phyloP scores from a whole-genome alignment of 257 asterid genomes.

The Nicotiana obtusifolia region DNA sequence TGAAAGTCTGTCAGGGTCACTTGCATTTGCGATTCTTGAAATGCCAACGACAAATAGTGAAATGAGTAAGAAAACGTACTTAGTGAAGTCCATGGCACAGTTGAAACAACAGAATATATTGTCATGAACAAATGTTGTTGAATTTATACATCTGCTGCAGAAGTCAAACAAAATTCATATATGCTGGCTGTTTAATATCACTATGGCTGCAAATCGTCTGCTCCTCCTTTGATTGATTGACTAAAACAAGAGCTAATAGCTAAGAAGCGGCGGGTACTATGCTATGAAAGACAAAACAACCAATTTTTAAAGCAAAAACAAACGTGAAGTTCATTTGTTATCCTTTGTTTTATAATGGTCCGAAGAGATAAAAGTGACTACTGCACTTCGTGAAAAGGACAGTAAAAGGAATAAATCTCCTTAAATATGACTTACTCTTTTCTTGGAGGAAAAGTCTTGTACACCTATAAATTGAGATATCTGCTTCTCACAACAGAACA shows the following conservation, averaged over 20 bases:
- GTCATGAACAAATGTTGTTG: background rate
- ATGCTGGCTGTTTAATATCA: no score
- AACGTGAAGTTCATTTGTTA: background rate
- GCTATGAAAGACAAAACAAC: background rate
- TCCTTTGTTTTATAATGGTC: background rate
- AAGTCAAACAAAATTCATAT: no score
- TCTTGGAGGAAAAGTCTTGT: no score
- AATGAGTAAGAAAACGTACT: background rate
- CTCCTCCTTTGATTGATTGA: background rate
- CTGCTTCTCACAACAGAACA: no score
- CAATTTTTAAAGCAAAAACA: background rate
- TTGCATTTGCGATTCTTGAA: conserved; percentile 2
- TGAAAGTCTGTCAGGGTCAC: conserved; percentile 20
- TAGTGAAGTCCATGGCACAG: background rate
- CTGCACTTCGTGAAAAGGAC: no score
- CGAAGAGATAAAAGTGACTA: no score
- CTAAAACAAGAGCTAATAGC: background rate
- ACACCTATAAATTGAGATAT: no score
- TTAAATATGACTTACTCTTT: no score
- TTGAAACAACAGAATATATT: background rate
- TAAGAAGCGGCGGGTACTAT: background rate
- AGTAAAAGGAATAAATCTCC: no score
- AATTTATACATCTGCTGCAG: background rate
- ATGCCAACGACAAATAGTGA: conserved; percentile 3
- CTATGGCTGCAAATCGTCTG: no score